Base-by-base conservation (phyloP, 2,329 filamentous ascomycete genomes). In the Ilyonectria robusta region DNA sequence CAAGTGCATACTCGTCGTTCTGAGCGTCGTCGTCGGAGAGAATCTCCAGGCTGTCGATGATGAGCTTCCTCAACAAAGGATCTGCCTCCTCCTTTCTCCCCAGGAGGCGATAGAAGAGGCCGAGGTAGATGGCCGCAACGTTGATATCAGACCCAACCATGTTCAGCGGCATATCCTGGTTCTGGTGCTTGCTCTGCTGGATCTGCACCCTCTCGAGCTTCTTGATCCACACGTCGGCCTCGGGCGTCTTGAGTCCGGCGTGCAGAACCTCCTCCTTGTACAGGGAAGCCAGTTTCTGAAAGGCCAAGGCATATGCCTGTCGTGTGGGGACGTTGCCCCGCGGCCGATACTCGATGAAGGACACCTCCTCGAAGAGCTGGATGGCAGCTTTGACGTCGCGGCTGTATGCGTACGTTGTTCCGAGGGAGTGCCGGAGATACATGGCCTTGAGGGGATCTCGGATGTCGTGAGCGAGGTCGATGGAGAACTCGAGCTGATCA, bases 101-200 rank as follows among this genome's bases (percentile, higher is more conserved):
- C 0, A 76, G 68, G 2, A 81, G 75, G 0, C 80, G 78, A 66
- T 82, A 79, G 59, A 83, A 78, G 15, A 82, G 73, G 1, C 80
- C 77, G 11, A 83, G 76, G 66, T 82, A 84, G 23, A 84, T 79
- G 17, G 80, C 78, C 0, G 82, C 82, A 2, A 79, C 78, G 57
- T 84, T 84, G 66, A 83, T 77, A 37, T 84, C 82, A 0, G 81
- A 81, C 0, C 82, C 82, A 1, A 81, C 77, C 71, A 83, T 81
- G 62, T 78, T 76, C 21, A 80, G 70, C 4, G 82, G 82, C 68
- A 84, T 81, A 23, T 84, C 78, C 3, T 76, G 73, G 59, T 81
- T 81, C 56, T 81, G 79, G 21, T 83, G 80, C 29, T 76, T 74
- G 59, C 75, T 76, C 56, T 83, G 81, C 72, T 82, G 80, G 6